Evolutionary conservation across 2,329 filamentous ascomycete species (phyloP).

Genomic region (Aspergillus cejpii): DNA sequence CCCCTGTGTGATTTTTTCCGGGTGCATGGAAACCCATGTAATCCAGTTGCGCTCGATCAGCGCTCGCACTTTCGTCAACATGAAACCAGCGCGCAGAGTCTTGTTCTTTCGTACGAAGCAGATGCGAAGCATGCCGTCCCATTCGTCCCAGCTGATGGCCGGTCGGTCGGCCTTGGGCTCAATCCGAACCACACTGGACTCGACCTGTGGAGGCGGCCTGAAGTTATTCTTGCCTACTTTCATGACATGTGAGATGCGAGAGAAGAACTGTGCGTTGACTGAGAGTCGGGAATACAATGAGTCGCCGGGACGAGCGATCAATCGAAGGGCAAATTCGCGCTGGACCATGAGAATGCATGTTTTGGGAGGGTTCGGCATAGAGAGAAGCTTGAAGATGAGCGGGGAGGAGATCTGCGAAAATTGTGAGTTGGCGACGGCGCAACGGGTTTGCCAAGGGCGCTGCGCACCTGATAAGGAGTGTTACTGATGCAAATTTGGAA

Average conservation of each 20-base stretch:
- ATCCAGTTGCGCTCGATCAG: conserved; percentile 16
- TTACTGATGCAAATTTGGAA: conserved; percentile 82
- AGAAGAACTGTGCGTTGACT: conserved; percentile 92
- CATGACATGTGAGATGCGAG: conserved; percentile 65
- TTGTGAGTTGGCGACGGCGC: conserved; percentile 4
- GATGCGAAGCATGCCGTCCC: conserved; percentile 80
- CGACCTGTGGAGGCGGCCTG: conserved; percentile 86
- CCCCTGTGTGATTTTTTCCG: conserved; percentile 43
- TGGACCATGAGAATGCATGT: conserved; percentile 84
- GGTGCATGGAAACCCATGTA: conserved; percentile 16
- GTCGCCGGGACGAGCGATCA: conserved; percentile 83
- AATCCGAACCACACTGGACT: conserved; percentile 82
- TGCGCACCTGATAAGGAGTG: conserved; percentile 59
- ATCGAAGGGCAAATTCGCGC: conserved; percentile 82
- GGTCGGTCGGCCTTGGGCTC: conserved; percentile 81
- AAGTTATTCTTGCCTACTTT: conserved; percentile 97
- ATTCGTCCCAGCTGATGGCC: conserved; percentile 87
- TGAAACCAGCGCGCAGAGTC: conserved; percentile 68
- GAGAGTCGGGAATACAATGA: conserved; percentile 83
- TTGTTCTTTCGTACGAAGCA: conserved; percentile 87
- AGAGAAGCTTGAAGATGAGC: conserved; percentile 82
- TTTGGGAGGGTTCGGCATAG: conserved; percentile 72
- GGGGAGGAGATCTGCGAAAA: conserved; percentile 69
- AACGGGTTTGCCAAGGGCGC: not conserved
- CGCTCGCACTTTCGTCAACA: conserved; percentile 56